phyloP scores from a whole-genome alignment of 441 rosid genomes.

The Eutrema salsugineum region DNA sequence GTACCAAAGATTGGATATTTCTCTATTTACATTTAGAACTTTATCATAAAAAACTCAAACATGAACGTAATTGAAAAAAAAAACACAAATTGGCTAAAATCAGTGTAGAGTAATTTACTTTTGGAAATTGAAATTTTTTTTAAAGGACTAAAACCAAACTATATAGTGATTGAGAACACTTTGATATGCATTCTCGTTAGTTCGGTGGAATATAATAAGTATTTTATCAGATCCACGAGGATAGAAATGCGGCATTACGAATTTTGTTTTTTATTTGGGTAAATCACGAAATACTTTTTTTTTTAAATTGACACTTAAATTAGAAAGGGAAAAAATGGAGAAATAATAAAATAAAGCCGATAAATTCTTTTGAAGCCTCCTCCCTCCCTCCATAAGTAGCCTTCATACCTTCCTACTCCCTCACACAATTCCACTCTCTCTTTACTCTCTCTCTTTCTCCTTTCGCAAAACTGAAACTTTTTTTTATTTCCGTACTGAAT shows the following conservation, averaged over 20 bases:
- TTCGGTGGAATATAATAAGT: conserved; percentile 28
- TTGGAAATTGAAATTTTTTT: neutral
- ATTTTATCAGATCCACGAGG: conserved; percentile 1
- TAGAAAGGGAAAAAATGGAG: neutral
- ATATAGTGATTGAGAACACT: neutral
- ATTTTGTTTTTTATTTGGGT: too few species aligned
- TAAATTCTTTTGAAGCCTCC: conserved; percentile 12
- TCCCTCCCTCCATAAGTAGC: conserved; percentile 30
- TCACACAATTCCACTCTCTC: conserved; percentile 16
- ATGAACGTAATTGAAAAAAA: too few species aligned
- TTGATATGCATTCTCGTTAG: neutral
- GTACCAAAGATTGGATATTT: conserved; percentile 1
- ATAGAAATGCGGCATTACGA: neutral
- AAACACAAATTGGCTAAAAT: too few species aligned
- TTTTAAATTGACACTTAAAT: neutral
- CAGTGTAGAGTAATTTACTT: neutral
- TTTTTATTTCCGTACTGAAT: neutral
- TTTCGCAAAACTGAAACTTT: neutral
- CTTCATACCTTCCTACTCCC: conserved; percentile 14
- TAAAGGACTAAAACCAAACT: neutral
- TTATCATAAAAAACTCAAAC: neutral
- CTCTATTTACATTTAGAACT: neutral
- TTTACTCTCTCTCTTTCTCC: conserved; percentile 7
- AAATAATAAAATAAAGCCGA: conserved; percentile 11
- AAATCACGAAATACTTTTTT: too few species aligned